Evolutionary conservation across 139 green algal species (phyloP).

Genomic region (Chlamydomonas sp.): DNA sequence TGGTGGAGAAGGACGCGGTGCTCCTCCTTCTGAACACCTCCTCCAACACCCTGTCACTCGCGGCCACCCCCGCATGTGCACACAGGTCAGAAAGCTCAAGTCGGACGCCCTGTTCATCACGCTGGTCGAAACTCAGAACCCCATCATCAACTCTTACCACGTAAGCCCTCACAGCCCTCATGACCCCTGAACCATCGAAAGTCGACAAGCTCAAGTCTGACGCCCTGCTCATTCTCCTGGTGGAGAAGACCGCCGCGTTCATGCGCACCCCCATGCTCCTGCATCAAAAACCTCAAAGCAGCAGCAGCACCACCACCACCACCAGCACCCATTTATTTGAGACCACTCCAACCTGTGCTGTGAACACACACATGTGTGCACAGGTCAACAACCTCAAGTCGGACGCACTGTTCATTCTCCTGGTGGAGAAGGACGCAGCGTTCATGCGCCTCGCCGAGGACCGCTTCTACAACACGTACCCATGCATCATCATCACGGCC

Average conservation of each 20-base stretch:
- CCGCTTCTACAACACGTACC: slow-evolving; percentile 94
- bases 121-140: too few species aligned
- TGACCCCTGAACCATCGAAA: too few species aligned
- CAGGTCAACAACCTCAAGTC: slow-evolving; percentile 68
- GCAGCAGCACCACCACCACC: too few species aligned
- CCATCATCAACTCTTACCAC: too few species aligned
- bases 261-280: slow-evolving; percentile 92
- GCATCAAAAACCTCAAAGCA: too few species aligned
- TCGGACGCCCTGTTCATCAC: too few species aligned
- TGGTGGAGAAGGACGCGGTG: slow-evolving; percentile 97
- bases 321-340: too few species aligned
- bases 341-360: too few species aligned
- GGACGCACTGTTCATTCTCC: slow-evolving; percentile 88
- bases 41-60: too few species aligned
- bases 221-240: slow-evolving; percentile 90
- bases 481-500: slow-evolving; percentile 95
- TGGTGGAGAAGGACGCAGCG: slow-evolving; percentile 97
- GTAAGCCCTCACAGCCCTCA: too few species aligned
- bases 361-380: background rate
- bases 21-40: slow-evolving; percentile 95
- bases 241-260: slow-evolving; percentile 97
- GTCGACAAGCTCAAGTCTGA: slow-evolving; percentile 69
- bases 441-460: slow-evolving; percentile 95
- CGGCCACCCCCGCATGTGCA: too few species aligned
- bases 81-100: too few species aligned